Evolutionary conservation across 2,329 filamentous ascomycete genomes (phyloP), one percentile per base, ranked within the genome.

Genomic region (Leptodontidium sp.): DNA sequence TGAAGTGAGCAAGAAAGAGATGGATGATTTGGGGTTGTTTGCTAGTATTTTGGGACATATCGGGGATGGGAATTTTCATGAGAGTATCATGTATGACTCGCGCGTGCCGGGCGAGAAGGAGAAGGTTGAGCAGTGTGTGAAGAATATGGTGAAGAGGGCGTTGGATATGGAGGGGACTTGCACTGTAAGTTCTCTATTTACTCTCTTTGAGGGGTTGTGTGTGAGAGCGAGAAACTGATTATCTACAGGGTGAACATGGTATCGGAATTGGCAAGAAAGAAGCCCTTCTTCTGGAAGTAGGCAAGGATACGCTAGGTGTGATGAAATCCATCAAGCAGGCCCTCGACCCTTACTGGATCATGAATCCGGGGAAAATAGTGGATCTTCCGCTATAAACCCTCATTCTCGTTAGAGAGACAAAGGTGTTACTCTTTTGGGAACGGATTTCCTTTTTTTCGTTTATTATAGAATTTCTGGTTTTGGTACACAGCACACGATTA

Each of bases 291-390:
- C 89, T 90, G 78, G 94, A 97, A 79, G 87, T 97, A 21, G 94
- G 94, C 0, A 81, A 87, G 2, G 92, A 93, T 67, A 97, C 94
- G 0, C 84, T 97, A 68, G 90, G 87, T 21, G 90, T 97, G 26
- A 97, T 97, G 94, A 90, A 88, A 76, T 89, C 87, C 71, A 89
- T 97, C 79, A 97, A 97, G 81, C 80, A 83, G n/a, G 88, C 93
- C 11, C 82, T 97, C 58, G 94, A 97, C 82, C 94, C 94, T 0
- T 81, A 90, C 61, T 97, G 94, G 92, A 88, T 97, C 67, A 88
- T 97, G 87, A 97, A 97, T 74, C 94, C 94, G 0, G 93, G 93
- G 1, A 97, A 97, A 83, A 95, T 97, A 71, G 94, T 97, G 80
- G 92, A 97, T 73, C 82, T 88, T 21, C 84, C 84, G 17, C 64